Base-by-base conservation (phyloP, 2,329 filamentous ascomycete species). In the Diplodia intermedia region DNA sequence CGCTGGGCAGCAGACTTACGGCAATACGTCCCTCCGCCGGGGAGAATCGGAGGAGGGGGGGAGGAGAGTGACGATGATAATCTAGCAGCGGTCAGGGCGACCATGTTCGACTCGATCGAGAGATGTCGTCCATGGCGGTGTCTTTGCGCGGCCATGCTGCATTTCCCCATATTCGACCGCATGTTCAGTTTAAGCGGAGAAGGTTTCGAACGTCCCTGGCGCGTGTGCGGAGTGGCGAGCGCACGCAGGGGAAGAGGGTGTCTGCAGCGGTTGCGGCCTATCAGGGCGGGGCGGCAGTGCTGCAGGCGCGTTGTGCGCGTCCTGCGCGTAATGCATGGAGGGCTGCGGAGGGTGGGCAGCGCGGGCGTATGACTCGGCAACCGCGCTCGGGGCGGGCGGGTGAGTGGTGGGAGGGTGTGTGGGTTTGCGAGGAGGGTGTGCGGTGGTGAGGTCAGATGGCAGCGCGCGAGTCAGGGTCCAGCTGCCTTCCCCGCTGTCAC, bases 221-320 rank as follows among this genome's bases (percentile, higher is more conserved):
- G 56, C 56, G 49, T 61, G 56, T 40, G 40, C 40, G 56, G 38
- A 60, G 56, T 12, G 14, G 56, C 56, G 40, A 38, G 31, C 6
- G 31, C 53, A 26, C 33, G 33, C 36, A 60, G 36, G 54, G 33
- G 14, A 36, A 36, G 54, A 8, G 33, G 33, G 54, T 6, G n/a
- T 33, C 5, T 33, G 23, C 23, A 26, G 23, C 23, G 23, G 23
- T 2, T 26, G 54, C 11, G 31, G 60, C 47, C 60, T 61, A 49
- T 61, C 56, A 61, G 23, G 7, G 26, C 26, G 14, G 2, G 14
- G 23, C 15, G 20, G 40, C 43, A 18, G 43, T 14, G 9, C 50
- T 63, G 60, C 60, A 52, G 43, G 47, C 47, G 29, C 60, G 47
- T 63, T 63, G 60, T 36, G 60, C 60, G 60, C 60, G 60, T 63